A percentile compares a stretch with the other conserved stretches of the same genome.
Conservation (phyloP, 495 filamentous ascomycete genomes). For the Letharia lupina region DNA sequence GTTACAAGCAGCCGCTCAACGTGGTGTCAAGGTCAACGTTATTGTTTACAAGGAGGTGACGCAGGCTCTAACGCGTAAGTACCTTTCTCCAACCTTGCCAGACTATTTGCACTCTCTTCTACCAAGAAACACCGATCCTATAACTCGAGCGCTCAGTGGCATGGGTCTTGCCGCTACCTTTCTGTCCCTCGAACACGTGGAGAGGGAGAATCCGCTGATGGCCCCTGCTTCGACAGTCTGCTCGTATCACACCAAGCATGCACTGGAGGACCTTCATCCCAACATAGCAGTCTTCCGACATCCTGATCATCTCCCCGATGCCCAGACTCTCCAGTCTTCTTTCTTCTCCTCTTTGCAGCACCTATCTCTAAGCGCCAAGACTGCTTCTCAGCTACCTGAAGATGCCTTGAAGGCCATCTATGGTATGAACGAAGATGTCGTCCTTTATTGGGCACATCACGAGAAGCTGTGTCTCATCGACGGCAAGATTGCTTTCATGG, state of each 20-base stretch:
- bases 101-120: slow-evolving; percentile 38
- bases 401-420: slow-evolving; percentile 70
- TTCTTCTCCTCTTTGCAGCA: slow-evolving; percentile 46
- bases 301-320: slow-evolving; percentile 78
- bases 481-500: slow-evolving; percentile 80
- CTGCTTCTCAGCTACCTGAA: slow-evolving; percentile 49
- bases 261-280: slow-evolving; percentile 65
- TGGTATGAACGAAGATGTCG: slow-evolving; percentile 67
- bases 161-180: slow-evolving; percentile 36
- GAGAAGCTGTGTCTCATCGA: slow-evolving; percentile 89
- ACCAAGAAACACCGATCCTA: slow-evolving; percentile 30
- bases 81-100: slow-evolving; percentile 34
- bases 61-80: slow-evolving; percentile 77
- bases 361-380: slow-evolving; percentile 43
- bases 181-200: slow-evolving; percentile 36
- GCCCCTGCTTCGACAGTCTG: slow-evolving; percentile 51
- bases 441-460: slow-evolving; percentile 93
- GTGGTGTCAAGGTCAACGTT: slow-evolving; percentile 79
- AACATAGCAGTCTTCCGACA: slow-evolving; percentile 92
- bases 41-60: slow-evolving; percentile 96
- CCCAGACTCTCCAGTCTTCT: slow-evolving; percentile 45
- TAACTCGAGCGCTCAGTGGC: slow-evolving; percentile 30
- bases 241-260: slow-evolving; percentile 78
- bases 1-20: slow-evolving; percentile 77
- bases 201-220: slow-evolving; percentile 38